These are phyloP conservation scores for Hortiboletus rubellus DNA, from an alignment of 1,284 basidiomycete species.

Conservation along the genomic window DNA sequence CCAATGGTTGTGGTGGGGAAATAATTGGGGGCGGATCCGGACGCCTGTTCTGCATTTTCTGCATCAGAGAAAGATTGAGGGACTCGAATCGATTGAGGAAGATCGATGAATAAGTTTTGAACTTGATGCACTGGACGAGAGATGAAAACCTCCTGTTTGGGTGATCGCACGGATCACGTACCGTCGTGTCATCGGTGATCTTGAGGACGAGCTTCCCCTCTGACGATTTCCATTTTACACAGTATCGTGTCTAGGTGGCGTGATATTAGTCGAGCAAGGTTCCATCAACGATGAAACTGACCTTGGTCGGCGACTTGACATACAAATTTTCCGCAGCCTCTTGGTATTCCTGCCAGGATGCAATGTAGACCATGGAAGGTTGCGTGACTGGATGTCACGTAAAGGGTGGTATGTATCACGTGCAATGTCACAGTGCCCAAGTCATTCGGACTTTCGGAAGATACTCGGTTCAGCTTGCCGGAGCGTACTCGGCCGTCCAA, in stretches of 20 bases:
- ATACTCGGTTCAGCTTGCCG: not conserved
- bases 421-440: conserved; percentile 5
- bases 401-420: conserved; percentile 18
- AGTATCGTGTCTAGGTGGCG: conserved; percentile 71
- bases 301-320: conserved; percentile 70
- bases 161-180: conserved; percentile 43
- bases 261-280: not conserved
- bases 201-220: conserved; percentile 87
- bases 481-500: too few relatives aligned
- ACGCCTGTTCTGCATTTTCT: conserved; percentile 74
- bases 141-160: not conserved
- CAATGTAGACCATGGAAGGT: conserved; percentile 65
- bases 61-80: conserved; percentile 79
- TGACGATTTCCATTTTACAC: conserved; percentile 82
- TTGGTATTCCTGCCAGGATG: conserved; percentile 82
- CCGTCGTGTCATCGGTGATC: conserved; percentile 85
- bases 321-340: conserved; percentile 85
- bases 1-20: conserved; percentile 13
- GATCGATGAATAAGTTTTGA: conserved; percentile 90
- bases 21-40: conserved; percentile 29
- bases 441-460: not conserved
- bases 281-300: conserved; percentile 38
- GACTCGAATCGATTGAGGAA: conserved; percentile 94
- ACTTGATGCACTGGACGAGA: conserved; percentile 79
- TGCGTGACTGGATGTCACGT: conserved; percentile 16